Base-by-base conservation (phyloP, 2,329 filamentous ascomycete genomes). In the Colletotrichum shisoi region DNA sequence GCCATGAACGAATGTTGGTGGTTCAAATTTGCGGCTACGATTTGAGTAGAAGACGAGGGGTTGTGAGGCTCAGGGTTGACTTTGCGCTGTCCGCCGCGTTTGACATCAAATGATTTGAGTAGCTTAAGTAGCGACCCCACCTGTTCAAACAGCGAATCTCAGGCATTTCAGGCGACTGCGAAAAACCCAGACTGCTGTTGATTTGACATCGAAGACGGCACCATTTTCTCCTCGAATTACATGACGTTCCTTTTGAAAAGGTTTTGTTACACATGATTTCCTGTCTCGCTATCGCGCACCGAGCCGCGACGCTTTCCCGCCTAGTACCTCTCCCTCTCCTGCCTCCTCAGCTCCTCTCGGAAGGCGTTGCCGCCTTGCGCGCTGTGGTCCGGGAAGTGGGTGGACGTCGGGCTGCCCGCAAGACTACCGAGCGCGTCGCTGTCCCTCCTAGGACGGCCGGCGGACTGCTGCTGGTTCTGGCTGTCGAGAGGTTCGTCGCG, bases 371-470 rank as follows among this genome's bases (percentile, higher is more conserved):
- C 72, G 21, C 76, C 75, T 13, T 72, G 73, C 17, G 71, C 74
- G 45, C 74, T 71, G 63, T 80, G 78, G 19, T 79, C 74, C 72
- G 80, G 77, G 54, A 80, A 82, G 5, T 74, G 71, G 21, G 80
- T 77, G 39, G 81, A 77, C 2, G 79, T 79, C 24, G 83, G 83
- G 51, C 79, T 84, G 11, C 78, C 80, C 1, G 79, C 81, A 67
- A 85, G 71, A 73, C 83, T 85, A 39, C 80, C 83, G 40, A 85
- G 76, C 3, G 77, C 80, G 37, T 84, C 81, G 70, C 83, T 84
- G 69, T 84, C 83, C 49, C 75, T 76, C 58, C 79, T 72, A 1
- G 74, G 74, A 7, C 67, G 67, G n/a, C 67, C 63, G 31, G 53
- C 27, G 19, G 58, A 45, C 45, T 40, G 51, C 2, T 34, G 31